Evolutionary conservation across 1,284 basidiomycete species (phyloP).

Genomic region (Mycosarcoma mackinlayi): DNA sequence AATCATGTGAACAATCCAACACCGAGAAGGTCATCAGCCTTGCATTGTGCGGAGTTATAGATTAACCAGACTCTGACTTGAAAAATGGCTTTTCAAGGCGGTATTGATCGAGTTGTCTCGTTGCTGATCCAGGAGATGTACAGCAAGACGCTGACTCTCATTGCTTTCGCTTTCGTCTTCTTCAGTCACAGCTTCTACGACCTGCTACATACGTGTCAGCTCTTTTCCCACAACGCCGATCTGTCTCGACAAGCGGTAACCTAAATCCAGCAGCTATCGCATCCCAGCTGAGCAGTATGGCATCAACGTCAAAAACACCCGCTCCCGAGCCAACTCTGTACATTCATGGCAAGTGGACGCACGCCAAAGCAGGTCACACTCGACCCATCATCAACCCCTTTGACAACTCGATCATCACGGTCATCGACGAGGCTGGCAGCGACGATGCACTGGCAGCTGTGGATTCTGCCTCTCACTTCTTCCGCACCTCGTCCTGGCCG

Average conservation of each 20-base stretch:
- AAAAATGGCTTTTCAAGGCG: not conserved
- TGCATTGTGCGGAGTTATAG: conserved; percentile 43
- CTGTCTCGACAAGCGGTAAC: not conserved
- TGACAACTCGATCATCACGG: conserved; percentile 51
- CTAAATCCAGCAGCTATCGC: conserved; percentile 39
- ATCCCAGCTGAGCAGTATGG: conserved; percentile 50
- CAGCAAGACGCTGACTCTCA: no score
- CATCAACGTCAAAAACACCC: conserved; percentile 41
- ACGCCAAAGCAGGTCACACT: conserved; percentile 53
- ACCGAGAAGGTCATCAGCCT: conserved; percentile 51
- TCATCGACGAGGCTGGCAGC: conserved; percentile 62
- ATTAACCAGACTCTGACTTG: conserved; percentile 58
- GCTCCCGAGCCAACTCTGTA: conserved; percentile 63
- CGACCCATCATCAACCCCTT: conserved; percentile 64
- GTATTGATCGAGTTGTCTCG: no score
- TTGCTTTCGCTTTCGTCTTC: not conserved
- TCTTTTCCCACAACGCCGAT: not conserved
- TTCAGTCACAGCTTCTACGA: conserved; percentile 5
- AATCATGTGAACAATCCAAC: conserved; percentile 61
- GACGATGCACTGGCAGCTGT: conserved; percentile 62
- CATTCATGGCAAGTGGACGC: conserved; percentile 65
- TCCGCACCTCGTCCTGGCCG: conserved; percentile 56
- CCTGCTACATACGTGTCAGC: not conserved
- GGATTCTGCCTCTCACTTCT: conserved; percentile 54
- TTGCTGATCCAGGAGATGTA: no score